These are phyloP conservation scores for Neostapfia colusana DNA, from an alignment of 176 grass and related monocot species.

Conservation along the genomic window DNA sequence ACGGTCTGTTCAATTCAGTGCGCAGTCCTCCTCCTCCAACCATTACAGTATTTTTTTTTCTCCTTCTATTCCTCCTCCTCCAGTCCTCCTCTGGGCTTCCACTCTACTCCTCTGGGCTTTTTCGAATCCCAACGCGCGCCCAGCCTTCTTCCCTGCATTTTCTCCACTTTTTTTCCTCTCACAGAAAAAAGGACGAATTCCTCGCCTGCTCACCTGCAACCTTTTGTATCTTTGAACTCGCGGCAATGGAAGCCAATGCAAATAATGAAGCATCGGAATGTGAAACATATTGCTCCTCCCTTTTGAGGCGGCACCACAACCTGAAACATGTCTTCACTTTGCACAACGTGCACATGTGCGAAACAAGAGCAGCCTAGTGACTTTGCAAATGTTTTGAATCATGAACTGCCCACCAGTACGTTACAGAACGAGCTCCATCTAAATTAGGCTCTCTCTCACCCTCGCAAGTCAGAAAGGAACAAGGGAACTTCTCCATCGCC, in stretches of 20 bases:
- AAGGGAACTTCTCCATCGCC: too few relatives aligned
- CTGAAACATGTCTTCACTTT: not conserved
- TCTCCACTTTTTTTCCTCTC: not conserved
- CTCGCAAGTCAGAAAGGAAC: not conserved
- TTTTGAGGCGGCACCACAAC: not conserved
- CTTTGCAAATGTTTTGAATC: not conserved
- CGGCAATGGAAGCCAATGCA: not conserved
- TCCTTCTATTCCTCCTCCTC: conserved; percentile 24
- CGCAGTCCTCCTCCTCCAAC: not conserved
- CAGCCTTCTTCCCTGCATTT: not conserved
- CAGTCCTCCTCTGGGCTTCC: conserved; percentile 18
- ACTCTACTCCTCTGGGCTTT: too few relatives aligned
- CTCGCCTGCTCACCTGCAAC: too few relatives aligned
- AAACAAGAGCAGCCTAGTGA: not conserved
- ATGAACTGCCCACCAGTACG: not conserved
- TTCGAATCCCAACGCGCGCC: not conserved
- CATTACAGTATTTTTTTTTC: not conserved
- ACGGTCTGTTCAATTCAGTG: too few relatives aligned
- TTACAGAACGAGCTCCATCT: conserved; percentile 19
- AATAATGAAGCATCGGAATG: not conserved
- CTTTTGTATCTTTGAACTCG: too few relatives aligned
- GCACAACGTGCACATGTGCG: not conserved
- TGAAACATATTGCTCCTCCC: too few relatives aligned
- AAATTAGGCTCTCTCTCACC: not conserved
- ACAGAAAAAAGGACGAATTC: too few relatives aligned